Percentiles rank a stretch among this genome's conserved stretches.
These are phyloP conservation scores for Trichophyton schoenleinii DNA, from an alignment of 2,329 filamentous ascomycete genomes.

Conservation along the genomic window DNA sequence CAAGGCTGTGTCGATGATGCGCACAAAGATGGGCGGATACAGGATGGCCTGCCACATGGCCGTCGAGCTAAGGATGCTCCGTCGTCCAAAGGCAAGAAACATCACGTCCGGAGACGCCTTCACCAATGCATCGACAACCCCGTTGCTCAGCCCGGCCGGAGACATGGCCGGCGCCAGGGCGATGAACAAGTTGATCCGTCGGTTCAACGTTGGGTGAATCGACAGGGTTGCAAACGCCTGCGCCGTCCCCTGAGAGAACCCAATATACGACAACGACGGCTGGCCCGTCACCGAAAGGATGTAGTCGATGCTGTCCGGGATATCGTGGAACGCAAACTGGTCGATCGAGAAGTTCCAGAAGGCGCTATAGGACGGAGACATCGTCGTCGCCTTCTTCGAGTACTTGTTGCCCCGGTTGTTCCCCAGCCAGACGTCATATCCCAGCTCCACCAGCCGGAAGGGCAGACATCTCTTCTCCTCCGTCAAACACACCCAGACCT, in stretches of 20 bases:
- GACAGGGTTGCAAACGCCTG: conserved; percentile 91
- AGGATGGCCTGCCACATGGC: conserved; percentile 96
- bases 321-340: conserved; percentile 95
- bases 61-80: conserved; percentile 80
- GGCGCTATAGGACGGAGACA: conserved; percentile 57
- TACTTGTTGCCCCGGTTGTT: conserved; percentile 99
- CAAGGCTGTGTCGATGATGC: conserved; percentile 70
- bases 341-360: conserved; percentile 99
- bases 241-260: conserved; percentile 92
- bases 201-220: conserved; percentile 82
- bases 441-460: conserved; percentile 75
- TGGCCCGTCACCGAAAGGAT: conserved; percentile 74
- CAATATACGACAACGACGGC: conserved; percentile 81
- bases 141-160: conserved; percentile 76
- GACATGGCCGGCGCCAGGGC: conserved; percentile 94
- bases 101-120: conserved; percentile 88
- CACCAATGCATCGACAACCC: conserved; percentile 81
- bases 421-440: conserved; percentile 94
- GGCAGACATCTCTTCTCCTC: conserved; percentile 75
- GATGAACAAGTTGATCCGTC: conserved; percentile 91
- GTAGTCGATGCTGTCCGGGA: conserved; percentile 87
- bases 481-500: conserved; percentile 92
- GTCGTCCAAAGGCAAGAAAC: conserved; percentile 82
- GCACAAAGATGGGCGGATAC: conserved; percentile 86
- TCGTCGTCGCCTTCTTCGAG: conserved; percentile 79